Conservation (phyloP, 257 asterid species). For the Rehmannia glutinosa region DNA sequence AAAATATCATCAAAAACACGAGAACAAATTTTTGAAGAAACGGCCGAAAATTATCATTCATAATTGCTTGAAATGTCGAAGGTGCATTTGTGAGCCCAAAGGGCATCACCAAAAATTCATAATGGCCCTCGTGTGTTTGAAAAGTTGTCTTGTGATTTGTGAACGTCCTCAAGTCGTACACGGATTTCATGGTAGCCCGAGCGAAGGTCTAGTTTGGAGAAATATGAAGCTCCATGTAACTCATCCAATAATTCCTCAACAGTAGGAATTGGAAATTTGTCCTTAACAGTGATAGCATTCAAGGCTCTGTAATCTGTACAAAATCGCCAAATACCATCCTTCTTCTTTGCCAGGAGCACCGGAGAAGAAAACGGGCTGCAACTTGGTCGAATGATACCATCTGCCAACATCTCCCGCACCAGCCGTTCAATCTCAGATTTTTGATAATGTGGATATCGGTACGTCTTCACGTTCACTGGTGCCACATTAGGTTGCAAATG, state of each 20-base stretch:
- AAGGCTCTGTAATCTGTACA: neutral
- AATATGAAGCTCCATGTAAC: too few relatives aligned
- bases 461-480: too few relatives aligned
- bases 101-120: neutral
- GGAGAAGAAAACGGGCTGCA: neutral
- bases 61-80: neutral
- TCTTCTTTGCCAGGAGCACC: neutral
- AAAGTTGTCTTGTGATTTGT: too few relatives aligned
- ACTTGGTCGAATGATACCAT: neutral
- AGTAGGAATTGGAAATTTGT: too few relatives aligned
- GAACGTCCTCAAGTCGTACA: too few relatives aligned
- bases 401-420: neutral
- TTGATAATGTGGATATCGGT: too few relatives aligned
- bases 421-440: neutral
- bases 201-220: neutral
- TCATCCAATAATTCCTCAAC: too few relatives aligned
- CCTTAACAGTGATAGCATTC: too few relatives aligned
- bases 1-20: neutral
- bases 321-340: neutral
- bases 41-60: neutral
- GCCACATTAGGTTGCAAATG: too few relatives aligned
- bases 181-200: neutral
- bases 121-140: neutral
- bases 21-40: neutral
- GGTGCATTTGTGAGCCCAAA: neutral